Conservation (phyloP, 2,329 filamentous ascomycete species). For the Microcyclospora pomicola region DNA sequence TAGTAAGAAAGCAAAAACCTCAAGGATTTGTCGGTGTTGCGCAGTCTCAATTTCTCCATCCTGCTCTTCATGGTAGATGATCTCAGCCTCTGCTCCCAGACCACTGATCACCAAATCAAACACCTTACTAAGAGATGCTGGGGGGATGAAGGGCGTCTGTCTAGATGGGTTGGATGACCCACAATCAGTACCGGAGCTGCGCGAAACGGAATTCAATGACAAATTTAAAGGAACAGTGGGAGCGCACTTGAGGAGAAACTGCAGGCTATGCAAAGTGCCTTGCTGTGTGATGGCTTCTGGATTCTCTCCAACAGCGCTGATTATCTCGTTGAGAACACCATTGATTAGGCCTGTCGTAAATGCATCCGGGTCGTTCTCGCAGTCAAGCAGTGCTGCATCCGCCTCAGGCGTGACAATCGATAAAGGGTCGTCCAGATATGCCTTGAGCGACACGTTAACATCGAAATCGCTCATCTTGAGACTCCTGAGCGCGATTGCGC, state of each 20-base stretch:
- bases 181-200: constrained; percentile 40
- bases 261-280: constrained; percentile 76
- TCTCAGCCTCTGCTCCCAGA: constrained; percentile 61
- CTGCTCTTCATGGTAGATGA: constrained; percentile 78
- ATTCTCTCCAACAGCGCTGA: constrained; percentile 82
- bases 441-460: constrained; percentile 90
- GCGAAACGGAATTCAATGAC: constrained; percentile 12
- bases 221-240: constrained; percentile 36
- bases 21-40: constrained; percentile 81
- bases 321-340: constrained; percentile 74
- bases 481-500: constrained; percentile 6
- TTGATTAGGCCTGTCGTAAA: constrained; percentile 70
- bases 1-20: constrained; percentile 85
- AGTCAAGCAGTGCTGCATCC: constrained; percentile 68
- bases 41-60: constrained; percentile 49
- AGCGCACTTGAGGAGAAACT: constrained; percentile 92
- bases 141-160: constrained; percentile 65
- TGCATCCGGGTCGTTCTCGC: constrained; percentile 79
- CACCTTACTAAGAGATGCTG: constrained; percentile 76
- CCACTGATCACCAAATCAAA: constrained; percentile 74
- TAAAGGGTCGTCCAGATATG: constrained; percentile 86
- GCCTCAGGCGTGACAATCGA: constrained; percentile 77
- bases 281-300: constrained; percentile 74
- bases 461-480: constrained; percentile 68
- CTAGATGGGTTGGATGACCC: constrained; percentile 53